Evolutionary conservation across 1,284 basidiomycete species (phyloP).

Genomic region (Boletellus deceptivus): DNA sequence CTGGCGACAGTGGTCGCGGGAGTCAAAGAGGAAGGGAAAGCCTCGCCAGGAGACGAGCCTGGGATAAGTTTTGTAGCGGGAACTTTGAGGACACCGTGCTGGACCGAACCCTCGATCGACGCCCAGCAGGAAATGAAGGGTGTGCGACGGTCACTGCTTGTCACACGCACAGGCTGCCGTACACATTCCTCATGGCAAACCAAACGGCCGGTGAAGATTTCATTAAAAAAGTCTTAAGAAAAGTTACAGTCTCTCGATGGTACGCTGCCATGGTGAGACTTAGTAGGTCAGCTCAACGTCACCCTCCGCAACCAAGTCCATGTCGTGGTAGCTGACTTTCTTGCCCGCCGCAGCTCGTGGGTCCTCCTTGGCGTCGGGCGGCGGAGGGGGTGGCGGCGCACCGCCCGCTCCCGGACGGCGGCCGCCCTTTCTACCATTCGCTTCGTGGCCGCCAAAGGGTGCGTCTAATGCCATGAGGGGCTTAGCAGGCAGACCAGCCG

Average conservation of each 20-base stretch:
- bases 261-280: constrained; percentile 32
- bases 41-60: constrained; percentile 32
- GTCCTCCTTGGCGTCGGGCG: constrained; percentile 83
- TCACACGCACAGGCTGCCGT: constrained; percentile 25
- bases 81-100: constrained; percentile 14
- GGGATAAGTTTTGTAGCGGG: constrained; percentile 14
- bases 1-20: constrained; percentile 9
- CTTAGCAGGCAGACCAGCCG: constrained; percentile 74
- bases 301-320: constrained; percentile 84
- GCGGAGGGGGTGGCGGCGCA: constrained; percentile 65
- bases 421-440: constrained; percentile 39
- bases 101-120: constrained; percentile 33
- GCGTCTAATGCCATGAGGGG: constrained; percentile 63
- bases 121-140: constrained; percentile 30
- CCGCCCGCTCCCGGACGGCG: constrained; percentile 38
- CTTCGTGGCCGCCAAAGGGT: constrained; percentile 39
- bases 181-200: constrained; percentile 28
- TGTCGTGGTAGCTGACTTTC: constrained; percentile 83
- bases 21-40: constrained; percentile 16
- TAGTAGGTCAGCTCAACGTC: constrained; percentile 78
- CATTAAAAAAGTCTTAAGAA: constrained; percentile 24
- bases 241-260: constrained; percentile 24
- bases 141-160: constrained; percentile 27
- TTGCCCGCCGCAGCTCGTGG: constrained; percentile 80
- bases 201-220: constrained; percentile 24